Conservation (phyloP, 2,329 filamentous ascomycete genomes). For the Verticillium dahliae region DNA sequence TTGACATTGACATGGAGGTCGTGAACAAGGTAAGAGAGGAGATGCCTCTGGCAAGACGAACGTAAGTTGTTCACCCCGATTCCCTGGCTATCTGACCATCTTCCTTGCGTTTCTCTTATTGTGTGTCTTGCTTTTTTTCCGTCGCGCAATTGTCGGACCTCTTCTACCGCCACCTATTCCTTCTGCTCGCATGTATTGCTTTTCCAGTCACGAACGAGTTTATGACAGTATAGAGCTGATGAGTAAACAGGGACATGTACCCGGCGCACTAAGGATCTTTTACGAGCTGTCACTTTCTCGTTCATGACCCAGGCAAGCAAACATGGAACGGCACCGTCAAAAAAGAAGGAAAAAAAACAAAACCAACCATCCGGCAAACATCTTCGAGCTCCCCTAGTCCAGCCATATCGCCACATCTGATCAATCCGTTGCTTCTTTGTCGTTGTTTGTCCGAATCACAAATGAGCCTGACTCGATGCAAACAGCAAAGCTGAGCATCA, state of each 20-base stretch:
- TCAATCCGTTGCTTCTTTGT: neutral
- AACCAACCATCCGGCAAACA: neutral
- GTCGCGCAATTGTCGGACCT: no score
- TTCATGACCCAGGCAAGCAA: neutral
- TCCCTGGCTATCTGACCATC: neutral
- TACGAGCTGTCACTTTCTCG: conserved; percentile 5
- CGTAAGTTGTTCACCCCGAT: conserved; percentile 31
- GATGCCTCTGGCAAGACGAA: conserved; percentile 46
- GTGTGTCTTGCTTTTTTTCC: neutral
- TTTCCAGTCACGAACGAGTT: neutral
- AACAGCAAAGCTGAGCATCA: no score
- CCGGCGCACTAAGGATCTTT: conserved; percentile 4
- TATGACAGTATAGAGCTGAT: neutral
- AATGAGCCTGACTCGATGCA: neutral
- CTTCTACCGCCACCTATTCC: neutral
- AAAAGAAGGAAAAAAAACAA: neutral
- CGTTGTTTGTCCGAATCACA: neutral
- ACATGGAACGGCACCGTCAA: neutral
- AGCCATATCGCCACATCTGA: neutral
- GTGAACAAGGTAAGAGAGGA: conserved; percentile 40
- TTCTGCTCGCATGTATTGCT: neutral
- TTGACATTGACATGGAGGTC: conserved; percentile 44
- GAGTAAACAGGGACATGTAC: conserved; percentile 11
- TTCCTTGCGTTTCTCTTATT: neutral
- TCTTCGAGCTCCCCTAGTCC: neutral